Evolutionary conservation across 176 grass and related monocot species (phyloP).

Genomic region (Aegilops longissima): DNA sequence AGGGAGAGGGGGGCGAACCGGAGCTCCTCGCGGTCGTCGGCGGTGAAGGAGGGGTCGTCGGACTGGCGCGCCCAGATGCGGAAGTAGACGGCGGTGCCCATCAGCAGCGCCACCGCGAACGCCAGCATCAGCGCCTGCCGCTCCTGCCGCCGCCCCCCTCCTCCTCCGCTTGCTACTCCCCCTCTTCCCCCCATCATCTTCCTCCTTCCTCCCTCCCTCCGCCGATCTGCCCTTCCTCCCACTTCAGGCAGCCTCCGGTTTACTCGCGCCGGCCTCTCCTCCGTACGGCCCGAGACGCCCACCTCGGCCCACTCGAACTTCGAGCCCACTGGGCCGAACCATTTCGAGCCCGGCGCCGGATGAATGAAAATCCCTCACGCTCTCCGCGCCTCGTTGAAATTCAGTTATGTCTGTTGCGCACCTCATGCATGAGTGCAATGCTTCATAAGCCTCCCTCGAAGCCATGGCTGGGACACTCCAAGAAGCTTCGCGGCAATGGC

Average conservation of each 20-base stretch:
- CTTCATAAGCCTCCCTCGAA: no score
- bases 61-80: conserved; percentile 62
- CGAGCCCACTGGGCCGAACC: not conserved
- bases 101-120: conserved; percentile 51
- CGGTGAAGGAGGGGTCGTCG: conserved; percentile 49
- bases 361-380: conserved; percentile 17
- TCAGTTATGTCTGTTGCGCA: conserved; percentile 43
- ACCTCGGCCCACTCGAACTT: not conserved
- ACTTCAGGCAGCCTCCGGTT: not conserved
- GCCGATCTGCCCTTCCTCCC: not conserved
- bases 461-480: not conserved
- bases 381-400: conserved; percentile 30
- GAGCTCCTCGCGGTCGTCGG: conserved; percentile 56
- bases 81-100: conserved; percentile 56
- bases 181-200: conserved; percentile 31
- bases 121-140: conserved; percentile 45
- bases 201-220: not conserved
- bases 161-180: not conserved
- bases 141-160: conserved; percentile 40
- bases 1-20: conserved; percentile 2
- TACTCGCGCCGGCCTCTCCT: not conserved
- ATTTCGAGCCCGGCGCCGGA: not conserved
- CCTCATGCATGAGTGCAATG: not conserved
- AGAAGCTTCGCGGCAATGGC: conserved; percentile 43
- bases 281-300: not conserved